Percentiles rank a stretch among this genome's conserved stretches.
Conservation (phyloP, 2,329 filamentous ascomycete genomes). For the Arachnomyces sp. region DNA sequence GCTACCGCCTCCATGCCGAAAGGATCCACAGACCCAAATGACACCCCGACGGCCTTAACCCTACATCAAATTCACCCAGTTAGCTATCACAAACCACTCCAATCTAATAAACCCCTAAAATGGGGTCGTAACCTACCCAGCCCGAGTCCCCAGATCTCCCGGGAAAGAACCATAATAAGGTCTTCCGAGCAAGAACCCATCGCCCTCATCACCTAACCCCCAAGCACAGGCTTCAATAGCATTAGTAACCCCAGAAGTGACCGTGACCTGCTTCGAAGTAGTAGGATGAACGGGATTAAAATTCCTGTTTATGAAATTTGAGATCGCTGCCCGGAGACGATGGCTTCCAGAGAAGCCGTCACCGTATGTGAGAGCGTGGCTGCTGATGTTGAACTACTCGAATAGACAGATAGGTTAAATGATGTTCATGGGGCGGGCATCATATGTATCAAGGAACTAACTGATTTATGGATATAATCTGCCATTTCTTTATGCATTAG, state of each 20-base stretch:
- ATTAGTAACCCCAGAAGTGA: constrained; percentile 36
- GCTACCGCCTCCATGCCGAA: constrained; percentile 27
- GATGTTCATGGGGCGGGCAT: neutral
- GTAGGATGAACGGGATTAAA: constrained; percentile 32
- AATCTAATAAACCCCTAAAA: no score
- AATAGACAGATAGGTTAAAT: neutral
- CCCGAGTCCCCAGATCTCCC: constrained; percentile 41
- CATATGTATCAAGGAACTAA: constrained; percentile 19
- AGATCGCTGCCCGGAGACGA: constrained; percentile 34
- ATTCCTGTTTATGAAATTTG: constrained; percentile 35
- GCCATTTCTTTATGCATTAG: constrained; percentile 31
- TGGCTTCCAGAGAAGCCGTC: constrained; percentile 30
- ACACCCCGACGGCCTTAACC: no score
- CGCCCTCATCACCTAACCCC: constrained; percentile 35
- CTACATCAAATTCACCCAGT: no score
- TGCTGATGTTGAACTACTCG: constrained; percentile 22
- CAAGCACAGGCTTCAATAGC: constrained; percentile 38
- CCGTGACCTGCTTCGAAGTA: constrained; percentile 29
- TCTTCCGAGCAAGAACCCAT: constrained; percentile 40
- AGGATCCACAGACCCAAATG: constrained; percentile 20
- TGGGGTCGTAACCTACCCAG: constrained; percentile 33
- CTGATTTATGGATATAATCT: constrained; percentile 27
- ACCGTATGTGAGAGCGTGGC: constrained; percentile 34
- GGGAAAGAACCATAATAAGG: constrained; percentile 45
- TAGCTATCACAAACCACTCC: no score